Conservation (phyloP, 78 protist species). For the Fonticula alba region DNA sequence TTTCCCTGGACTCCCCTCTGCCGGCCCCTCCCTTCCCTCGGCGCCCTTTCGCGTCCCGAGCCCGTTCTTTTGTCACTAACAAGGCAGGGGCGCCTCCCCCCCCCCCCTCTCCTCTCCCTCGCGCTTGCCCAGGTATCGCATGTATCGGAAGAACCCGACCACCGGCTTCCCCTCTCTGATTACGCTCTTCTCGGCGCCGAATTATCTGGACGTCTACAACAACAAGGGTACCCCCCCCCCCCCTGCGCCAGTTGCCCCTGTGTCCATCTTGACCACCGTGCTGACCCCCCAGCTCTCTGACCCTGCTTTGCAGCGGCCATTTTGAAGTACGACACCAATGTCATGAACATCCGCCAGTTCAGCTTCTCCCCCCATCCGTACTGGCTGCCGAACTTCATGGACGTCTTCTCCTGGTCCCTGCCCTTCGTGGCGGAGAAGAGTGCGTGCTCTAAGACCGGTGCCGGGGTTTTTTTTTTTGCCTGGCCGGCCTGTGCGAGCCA, state of each 20-base stretch:
- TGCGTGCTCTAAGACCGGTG: slow-evolving; percentile 17
- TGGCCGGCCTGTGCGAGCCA: not conserved
- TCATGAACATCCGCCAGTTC: slow-evolving; percentile 90
- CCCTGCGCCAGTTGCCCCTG: too few relatives aligned
- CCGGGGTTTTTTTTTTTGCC: not conserved
- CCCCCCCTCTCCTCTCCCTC: too few relatives aligned
- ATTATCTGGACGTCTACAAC: slow-evolving; percentile 86
- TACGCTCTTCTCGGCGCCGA: slow-evolving; percentile 94
- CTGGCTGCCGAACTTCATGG: slow-evolving; percentile 92
- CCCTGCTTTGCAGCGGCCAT: slow-evolving; percentile 22
- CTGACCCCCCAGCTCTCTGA: not conserved
- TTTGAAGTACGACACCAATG: slow-evolving; percentile 64
- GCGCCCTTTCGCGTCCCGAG: slow-evolving; percentile 92
- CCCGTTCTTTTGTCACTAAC: slow-evolving; percentile 80
- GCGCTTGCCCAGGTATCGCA: too few relatives aligned
- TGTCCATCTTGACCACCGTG: too few relatives aligned
- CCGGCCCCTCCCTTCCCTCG: slow-evolving; percentile 90
- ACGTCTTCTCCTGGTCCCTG: slow-evolving; percentile 91
- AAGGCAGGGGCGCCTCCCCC: slow-evolving; percentile 73
- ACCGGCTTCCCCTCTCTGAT: slow-evolving; percentile 93
- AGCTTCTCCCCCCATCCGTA: slow-evolving; percentile 82
- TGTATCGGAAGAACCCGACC: slow-evolving; percentile 39
- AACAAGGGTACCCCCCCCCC: slow-evolving; percentile 77
- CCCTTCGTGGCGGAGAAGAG: slow-evolving; percentile 94
- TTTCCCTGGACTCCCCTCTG: slow-evolving; percentile 33